Evolutionary conservation across 2,329 filamentous ascomycete species (phyloP).

Genomic region (Colletotrichum tropicale): DNA sequence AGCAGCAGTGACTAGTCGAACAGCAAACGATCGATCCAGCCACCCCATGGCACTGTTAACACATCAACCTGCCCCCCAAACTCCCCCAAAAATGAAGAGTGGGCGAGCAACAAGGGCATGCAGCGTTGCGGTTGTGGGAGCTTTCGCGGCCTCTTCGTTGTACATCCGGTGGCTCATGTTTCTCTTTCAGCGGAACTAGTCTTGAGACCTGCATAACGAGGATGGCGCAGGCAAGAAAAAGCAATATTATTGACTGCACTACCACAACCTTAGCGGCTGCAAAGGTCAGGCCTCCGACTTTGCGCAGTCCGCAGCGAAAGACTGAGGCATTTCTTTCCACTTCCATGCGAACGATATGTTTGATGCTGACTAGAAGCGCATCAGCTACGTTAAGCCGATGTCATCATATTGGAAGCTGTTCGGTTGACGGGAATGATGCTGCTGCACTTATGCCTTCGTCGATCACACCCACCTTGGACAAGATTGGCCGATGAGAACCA

Average conservation of each 20-base stretch:
- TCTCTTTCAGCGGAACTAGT: not conserved
- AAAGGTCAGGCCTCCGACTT: not conserved
- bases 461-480: not conserved
- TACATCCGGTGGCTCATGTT: not conserved
- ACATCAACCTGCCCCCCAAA: not conserved
- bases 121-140: not conserved
- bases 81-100: not conserved
- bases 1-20: not conserved
- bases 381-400: not conserved
- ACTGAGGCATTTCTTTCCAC: not conserved
- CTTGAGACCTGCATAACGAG: not conserved
- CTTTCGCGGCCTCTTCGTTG: not conserved
- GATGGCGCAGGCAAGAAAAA: not conserved
- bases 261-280: not conserved
- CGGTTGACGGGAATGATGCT: not conserved
- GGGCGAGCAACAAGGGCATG: not conserved
- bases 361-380: not conserved
- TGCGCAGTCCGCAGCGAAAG: not conserved
- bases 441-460: not conserved
- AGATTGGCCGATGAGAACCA: not conserved
- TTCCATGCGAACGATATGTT: not conserved
- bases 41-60: not conserved
- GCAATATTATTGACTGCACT: not conserved
- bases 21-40: not conserved
- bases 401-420: not conserved